Base-by-base conservation (phyloP, 768 basidiomycete genomes). In the Suillus lakei region DNA sequence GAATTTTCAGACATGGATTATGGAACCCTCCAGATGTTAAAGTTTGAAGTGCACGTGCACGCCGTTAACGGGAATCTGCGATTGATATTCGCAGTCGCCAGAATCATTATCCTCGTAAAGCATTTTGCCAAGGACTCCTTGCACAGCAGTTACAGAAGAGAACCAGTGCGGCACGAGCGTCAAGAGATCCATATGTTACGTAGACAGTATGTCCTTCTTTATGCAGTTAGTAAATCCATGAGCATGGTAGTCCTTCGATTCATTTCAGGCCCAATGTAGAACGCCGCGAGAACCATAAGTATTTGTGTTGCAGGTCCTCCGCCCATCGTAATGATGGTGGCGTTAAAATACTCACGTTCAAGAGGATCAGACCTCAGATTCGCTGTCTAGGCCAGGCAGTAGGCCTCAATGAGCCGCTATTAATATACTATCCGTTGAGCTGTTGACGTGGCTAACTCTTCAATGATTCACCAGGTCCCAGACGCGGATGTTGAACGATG, bases 351-450 rank as follows among this genome's bases (percentile, higher is more conserved):
- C 60, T 85, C 87, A 23, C 84, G 86, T 69, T 80, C 87, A 12
- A 18, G 79, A 89, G 55, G 85, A 89, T 74, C 83, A 85, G 54
- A 83, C 78, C 70, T 28, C 6, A 39, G 34, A 10, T 34, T 38
- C 55, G 23, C 38, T 39, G 38, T 39, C 8, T 38, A 10, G 23
- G 16, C 1, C 56, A 28, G 38, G 18, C 26, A 39, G 54, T 36
- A 32, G 54, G 12, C 5, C n/a, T 34, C 54, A 15, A 36, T 38
- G 34, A n/a, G 4, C 13, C 16, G 15, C 15, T 36, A 56, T 38
- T 39, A 58, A 58, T 34, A 26, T 39, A 55, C 16, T 9, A 28
- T 51, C 50, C 28, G 50, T 51, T 51, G 8, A 28, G 50, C 26
- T 6, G 26, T 54, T 30, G 28, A 51, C 50, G 50, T 51, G 50